Base-by-base conservation (phyloP, 306 rosid species). In the Albizia julibrissin region DNA sequence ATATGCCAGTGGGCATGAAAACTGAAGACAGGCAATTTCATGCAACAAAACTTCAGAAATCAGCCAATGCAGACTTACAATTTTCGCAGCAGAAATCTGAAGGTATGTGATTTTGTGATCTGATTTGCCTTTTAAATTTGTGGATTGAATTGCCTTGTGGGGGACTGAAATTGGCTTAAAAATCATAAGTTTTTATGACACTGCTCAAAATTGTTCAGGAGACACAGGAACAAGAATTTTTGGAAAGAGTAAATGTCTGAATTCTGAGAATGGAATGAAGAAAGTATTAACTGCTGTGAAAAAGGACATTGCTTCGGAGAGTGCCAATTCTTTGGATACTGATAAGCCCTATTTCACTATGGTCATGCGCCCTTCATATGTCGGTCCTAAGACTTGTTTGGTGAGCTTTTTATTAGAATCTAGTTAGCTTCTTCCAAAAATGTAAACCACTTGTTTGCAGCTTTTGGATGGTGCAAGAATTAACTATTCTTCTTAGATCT, bases 381-480 rank as follows among this genome's bases (percentile, higher is more conserved):
- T 50, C 42, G 0, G 1, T n/a, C 1, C 24, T 6, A 9, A 18
- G 0, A 4, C 0, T 52, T 10, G 5, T 6, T 16, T 74, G 78
- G 78, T 74, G 66, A 74, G 78, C 78, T 52, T 74, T 50, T 61
- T 19, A 12, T 61, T 26, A 12, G 34, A 61, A 61, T 61, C 15
- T 11, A 26, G 34, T 24, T 59, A 62, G 16, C 37, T 62, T 62
- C 68, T 62, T 62, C 19, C 6, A 13, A 27, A 62, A 62, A 34
- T 27, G 21, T 26, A 54, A 62, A 62, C 27, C 39, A 62, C 34
- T 62, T 11, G 27, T 62, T 62, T 61, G 8, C 19, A 64, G 39
- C 69, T 64, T 27, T 27, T 64, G 10, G 1, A 27, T 64, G 39
- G 37, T 27, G 69, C 37, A 29, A 64, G 39, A 27, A 14, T 64